phyloP scores from a whole-genome alignment of 2,329 filamentous ascomycete species.

The Colletotrichum acutatum region DNA sequence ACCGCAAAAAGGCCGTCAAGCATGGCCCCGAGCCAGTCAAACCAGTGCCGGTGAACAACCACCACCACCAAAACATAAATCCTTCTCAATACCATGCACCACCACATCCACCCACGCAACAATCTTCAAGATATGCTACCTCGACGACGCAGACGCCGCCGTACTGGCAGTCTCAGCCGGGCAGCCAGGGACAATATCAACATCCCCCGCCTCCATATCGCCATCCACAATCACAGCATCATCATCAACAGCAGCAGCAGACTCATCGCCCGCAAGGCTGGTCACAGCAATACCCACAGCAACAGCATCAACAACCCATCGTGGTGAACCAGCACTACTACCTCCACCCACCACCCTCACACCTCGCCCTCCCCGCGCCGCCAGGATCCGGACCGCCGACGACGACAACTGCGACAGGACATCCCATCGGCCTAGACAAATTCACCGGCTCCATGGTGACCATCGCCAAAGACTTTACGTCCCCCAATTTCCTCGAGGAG shows the following conservation, averaged over 20 bases:
- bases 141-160: conserved; percentile 20
- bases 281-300: conserved; percentile 36
- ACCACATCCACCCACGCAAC: conserved; percentile 8
- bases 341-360: conserved; percentile 40
- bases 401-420: conserved; percentile 17
- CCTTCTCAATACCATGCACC: conserved; percentile 19
- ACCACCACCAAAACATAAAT: conserved; percentile 20
- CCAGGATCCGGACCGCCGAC: not conserved
- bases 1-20: conserved; percentile 40
- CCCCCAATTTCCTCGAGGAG: conserved; percentile 55
- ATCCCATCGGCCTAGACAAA: conserved; percentile 44
- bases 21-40: conserved; percentile 30
- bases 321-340: conserved; percentile 66
- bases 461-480: conserved; percentile 53
- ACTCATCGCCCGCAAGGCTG: conserved; percentile 40
- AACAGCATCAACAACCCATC: conserved; percentile 45
- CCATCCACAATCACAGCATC: conserved; percentile 17
- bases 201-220: conserved; percentile 16
- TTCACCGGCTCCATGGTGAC: conserved; percentile 55
- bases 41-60: conserved; percentile 34
- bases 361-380: conserved; percentile 18
- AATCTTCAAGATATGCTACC: conserved; percentile 14
- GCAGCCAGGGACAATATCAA: conserved; percentile 11
- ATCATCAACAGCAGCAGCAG: conserved; percentile 35
- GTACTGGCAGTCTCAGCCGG: conserved; percentile 21